Evolutionary conservation across 768 basidiomycete genomes (phyloP).

Genomic region (Lactifluus piperatus): DNA sequence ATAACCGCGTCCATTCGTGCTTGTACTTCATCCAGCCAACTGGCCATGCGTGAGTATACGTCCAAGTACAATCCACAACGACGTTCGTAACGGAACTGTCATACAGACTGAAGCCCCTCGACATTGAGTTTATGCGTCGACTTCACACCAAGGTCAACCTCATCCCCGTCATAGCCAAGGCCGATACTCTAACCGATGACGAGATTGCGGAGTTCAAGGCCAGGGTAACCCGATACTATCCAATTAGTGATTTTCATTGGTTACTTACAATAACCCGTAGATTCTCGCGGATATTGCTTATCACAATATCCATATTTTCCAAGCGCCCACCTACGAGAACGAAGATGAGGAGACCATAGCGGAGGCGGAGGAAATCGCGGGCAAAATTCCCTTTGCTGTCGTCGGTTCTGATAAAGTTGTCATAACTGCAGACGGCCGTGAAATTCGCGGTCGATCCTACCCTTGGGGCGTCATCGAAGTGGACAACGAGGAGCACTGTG

Average conservation of each 20-base stretch:
- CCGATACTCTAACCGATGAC: slow-evolving; percentile 95
- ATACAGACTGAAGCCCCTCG: slow-evolving; percentile 91
- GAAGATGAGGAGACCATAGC: slow-evolving; percentile 98
- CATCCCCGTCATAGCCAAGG: slow-evolving; percentile 97
- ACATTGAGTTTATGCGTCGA: slow-evolving; percentile 98
- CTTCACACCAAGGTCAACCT: slow-evolving; percentile 97
- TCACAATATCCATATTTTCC: slow-evolving; percentile 97
- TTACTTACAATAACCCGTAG: slow-evolving; percentile 31
- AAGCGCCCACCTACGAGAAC: slow-evolving; percentile 94
- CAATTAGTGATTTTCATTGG: not conserved
- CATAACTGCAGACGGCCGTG: slow-evolving; percentile 74
- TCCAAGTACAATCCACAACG: not conserved
- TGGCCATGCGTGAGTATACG: slow-evolving; percentile 77
- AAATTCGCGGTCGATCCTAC: slow-evolving; percentile 91
- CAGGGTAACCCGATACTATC: slow-evolving; percentile 44
- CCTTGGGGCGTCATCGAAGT: slow-evolving; percentile 99
- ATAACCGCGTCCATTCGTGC: slow-evolving; percentile 98
- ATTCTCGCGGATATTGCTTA: slow-evolving; percentile 88
- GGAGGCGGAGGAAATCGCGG: slow-evolving; percentile 94
- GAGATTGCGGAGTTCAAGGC: slow-evolving; percentile 91
- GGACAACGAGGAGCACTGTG: slow-evolving; percentile 98
- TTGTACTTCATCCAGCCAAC: slow-evolving; percentile 99
- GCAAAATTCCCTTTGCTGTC: slow-evolving; percentile 98
- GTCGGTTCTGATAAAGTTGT: slow-evolving; percentile 90
- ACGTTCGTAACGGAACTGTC: not conserved